These are phyloP conservation scores for Nicotiana tomentosiformis DNA, from an alignment of 257 asterid genomes.

Conservation along the genomic window DNA sequence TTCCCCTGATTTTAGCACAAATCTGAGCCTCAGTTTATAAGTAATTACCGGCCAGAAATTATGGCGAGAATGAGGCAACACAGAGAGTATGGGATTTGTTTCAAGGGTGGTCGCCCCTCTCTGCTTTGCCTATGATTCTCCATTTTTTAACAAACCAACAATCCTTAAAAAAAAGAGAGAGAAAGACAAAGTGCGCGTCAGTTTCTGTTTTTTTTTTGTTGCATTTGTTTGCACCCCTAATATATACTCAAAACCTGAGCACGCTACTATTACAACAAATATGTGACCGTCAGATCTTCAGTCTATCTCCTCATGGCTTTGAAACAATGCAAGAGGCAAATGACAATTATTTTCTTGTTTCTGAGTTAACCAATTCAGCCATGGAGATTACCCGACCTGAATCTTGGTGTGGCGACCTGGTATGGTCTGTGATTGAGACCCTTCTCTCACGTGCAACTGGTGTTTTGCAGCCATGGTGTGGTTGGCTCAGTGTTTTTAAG, in stretches of 20 bases:
- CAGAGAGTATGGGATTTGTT: constrained; percentile 17
- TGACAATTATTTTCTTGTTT: neutral
- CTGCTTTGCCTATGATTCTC: constrained; percentile 24
- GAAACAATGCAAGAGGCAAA: neutral
- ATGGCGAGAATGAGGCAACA: neutral
- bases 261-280: neutral
- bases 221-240: neutral
- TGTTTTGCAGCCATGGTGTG: no score
- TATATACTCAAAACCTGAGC: no score
- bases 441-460: no score
- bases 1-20: neutral
- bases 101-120: constrained; percentile 52
- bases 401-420: no score
- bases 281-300: neutral
- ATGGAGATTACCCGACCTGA: no score
- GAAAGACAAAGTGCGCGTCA: neutral
- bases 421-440: no score
- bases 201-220: neutral
- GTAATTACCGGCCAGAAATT: neutral
- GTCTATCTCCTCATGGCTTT: no score
- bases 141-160: neutral
- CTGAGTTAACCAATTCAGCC: no score
- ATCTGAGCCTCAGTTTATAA: neutral
- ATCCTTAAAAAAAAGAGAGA: neutral
- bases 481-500: no score